These are phyloP conservation scores for Solanum pinnatisectum DNA, from an alignment of 257 asterid species.

Conservation along the genomic window DNA sequence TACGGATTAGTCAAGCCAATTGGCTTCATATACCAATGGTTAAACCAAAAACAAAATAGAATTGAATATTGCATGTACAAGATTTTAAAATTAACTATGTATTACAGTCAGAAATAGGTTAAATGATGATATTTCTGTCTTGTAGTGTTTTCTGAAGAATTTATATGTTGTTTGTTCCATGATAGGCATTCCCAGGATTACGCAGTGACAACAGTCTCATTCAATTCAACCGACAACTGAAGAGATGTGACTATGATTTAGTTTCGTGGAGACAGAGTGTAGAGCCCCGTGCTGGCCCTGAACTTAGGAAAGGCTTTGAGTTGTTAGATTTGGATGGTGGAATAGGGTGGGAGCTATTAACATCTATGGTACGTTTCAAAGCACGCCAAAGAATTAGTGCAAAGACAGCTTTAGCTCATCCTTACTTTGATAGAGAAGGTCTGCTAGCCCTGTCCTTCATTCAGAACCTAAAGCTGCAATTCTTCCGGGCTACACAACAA, in stretches of 20 bases:
- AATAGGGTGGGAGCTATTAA: conserved; percentile 84
- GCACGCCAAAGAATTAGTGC: conserved; percentile 85
- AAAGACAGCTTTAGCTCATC: conserved; percentile 86
- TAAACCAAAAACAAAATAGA: neutral
- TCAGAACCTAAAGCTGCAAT: conserved; percentile 69
- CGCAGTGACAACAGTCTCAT: conserved; percentile 68
- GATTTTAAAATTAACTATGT: neutral
- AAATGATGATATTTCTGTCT: neutral
- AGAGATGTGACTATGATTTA: conserved; percentile 72
- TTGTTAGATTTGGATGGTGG: conserved; percentile 81
- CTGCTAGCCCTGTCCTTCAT: conserved; percentile 70
- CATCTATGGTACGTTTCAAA: conserved; percentile 83
- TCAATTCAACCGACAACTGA: conserved; percentile 82
- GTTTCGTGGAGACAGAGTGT: conserved; percentile 65
- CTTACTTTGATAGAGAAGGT: conserved; percentile 88
- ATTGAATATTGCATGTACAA: neutral
- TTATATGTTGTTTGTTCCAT: neutral
- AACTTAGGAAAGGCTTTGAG: conserved; percentile 77
- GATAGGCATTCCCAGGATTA: conserved; percentile 69
- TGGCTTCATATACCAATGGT: neutral
- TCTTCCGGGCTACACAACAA: conserved; percentile 77
- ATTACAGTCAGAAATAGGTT: neutral
- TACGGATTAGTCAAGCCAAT: neutral
- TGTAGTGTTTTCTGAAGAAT: neutral
- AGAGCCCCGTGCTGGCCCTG: conserved; percentile 75